Conservation (phyloP, 495 filamentous ascomycete species). For the Hypoxylon subgilvum region DNA sequence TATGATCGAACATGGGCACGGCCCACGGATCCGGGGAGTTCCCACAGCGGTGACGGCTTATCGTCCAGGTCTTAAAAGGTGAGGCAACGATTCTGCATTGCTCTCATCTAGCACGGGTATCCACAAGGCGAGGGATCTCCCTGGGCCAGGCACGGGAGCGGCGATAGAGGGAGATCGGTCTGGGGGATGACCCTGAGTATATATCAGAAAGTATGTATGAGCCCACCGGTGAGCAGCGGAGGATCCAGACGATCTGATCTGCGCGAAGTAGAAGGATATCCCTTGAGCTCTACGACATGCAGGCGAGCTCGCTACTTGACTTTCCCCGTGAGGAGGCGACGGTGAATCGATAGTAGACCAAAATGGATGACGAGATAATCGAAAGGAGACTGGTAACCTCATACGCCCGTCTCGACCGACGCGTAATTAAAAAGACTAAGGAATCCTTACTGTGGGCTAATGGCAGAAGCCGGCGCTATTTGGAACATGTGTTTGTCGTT, state of each 20-base stretch:
- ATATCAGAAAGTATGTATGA: constrained; percentile 35
- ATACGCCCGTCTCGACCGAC: constrained; percentile 26
- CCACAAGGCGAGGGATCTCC: constrained; percentile 7
- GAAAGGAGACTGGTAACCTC: constrained; percentile 29
- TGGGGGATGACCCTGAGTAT: constrained; percentile 28
- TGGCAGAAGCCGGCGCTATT: constrained; percentile 33
- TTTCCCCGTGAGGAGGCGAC: constrained; percentile 16
- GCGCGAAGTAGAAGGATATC: constrained; percentile 16
- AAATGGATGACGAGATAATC: constrained; percentile 24
- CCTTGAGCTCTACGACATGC: constrained; percentile 24
- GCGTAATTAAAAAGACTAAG: constrained; percentile 25
- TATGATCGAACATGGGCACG: constrained; percentile 33
- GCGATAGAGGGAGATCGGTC: constrained; percentile 19
- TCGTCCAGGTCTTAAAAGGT: constrained; percentile 3
- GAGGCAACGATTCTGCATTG: constrained; percentile 9
- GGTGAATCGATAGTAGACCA: constrained; percentile 12
- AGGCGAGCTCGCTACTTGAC: constrained; percentile 28
- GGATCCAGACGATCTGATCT: constrained; percentile 33
- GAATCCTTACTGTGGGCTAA: constrained; percentile 14
- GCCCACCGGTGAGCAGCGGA: constrained; percentile 24
- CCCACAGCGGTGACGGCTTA: constrained; percentile 6
- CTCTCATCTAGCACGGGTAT: constrained; percentile 17
- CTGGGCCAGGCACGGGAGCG: constrained; percentile 14
- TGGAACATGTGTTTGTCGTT: constrained; percentile 23
- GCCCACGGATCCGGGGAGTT: constrained; percentile 22